Base-by-base conservation (phyloP, 192 early-diverging fungal genomes). In the Coemansia sp. region DNA sequence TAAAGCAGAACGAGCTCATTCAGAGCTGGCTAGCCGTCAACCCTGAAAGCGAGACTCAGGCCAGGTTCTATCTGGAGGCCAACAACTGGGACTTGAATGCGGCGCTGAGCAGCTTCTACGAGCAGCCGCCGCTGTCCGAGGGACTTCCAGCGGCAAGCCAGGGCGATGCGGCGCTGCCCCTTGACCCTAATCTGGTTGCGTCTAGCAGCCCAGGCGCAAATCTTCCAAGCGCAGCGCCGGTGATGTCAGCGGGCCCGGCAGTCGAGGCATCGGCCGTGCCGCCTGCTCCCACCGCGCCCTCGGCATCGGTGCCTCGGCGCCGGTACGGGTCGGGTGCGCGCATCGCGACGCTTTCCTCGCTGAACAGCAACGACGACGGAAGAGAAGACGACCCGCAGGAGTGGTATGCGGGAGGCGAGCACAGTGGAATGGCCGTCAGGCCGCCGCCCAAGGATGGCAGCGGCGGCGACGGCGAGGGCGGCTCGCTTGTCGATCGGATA, bases 331-430 rank as follows among this genome's bases (percentile, higher is more conserved):
- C 72, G 16, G 73, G 72, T 22, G 65, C 78, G 14, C 78, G 78
- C 39, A 81, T 82, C 22, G 74, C 74, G 3, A 82, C 79, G n/a
- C 71, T 82, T 11, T 75, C 70, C 0, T 73, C 74, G 10, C 52
- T 77, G 28, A 58, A 58, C 23, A 51, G 51, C 35, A 49, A 71
- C 18, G 65, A 64, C 9, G 59, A 55, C 5, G 63, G 64, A 22
- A 58, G 55, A 6, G 61, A 65, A 30, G 56, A 65, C 16, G 62
- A 65, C 51, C 19, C 62, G 2, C 70, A 75, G 19, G 83, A 83
- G 54, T 93, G 85, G 65, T 98, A 89, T 83, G 87, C 94, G 19
- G 97, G 95, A 5, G 97, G 97, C 28, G 95, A 97, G 74, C 92
- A 91, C 71, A 94, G 91, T 78, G 95, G 85, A n/a, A 93, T 87